Percentiles rank a stretch among this genome's conserved stretches.
phyloP scores from a whole-genome alignment of 2,329 filamentous ascomycete species.

The Colletotrichum orchidophilum region DNA sequence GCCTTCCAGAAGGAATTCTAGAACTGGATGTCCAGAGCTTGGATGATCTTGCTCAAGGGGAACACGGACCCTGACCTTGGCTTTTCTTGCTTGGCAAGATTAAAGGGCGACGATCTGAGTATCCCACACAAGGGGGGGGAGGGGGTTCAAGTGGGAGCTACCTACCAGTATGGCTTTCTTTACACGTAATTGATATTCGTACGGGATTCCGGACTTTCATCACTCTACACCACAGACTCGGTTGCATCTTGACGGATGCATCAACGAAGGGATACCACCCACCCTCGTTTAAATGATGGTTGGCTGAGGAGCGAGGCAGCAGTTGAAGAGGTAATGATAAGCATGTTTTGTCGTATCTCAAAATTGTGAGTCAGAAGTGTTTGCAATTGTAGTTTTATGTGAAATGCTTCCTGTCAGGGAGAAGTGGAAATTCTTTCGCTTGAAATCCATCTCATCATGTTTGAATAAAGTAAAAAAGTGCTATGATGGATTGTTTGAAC shows the following conservation, averaged over 20 bases:
- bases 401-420: background rate
- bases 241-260: background rate
- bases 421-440: background rate
- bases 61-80: background rate
- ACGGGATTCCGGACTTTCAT: background rate
- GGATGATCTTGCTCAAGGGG: background rate
- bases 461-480: background rate
- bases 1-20: background rate
- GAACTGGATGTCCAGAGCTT: background rate
- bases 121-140: conserved; percentile 7
- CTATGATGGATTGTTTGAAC: no score
- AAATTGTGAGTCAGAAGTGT: background rate
- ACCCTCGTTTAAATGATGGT: background rate
- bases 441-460: background rate
- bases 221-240: background rate
- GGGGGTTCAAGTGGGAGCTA: background rate
- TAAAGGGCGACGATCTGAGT: conserved; percentile 1
- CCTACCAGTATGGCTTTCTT: background rate
- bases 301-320: background rate
- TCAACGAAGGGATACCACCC: background rate
- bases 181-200: background rate
- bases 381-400: background rate
- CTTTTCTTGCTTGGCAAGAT: background rate
- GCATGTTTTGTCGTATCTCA: background rate
- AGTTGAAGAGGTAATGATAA: background rate